These are phyloP conservation scores for Astrocystis sublimbata DNA, from an alignment of 495 filamentous ascomycete species.

Conservation along the genomic window DNA sequence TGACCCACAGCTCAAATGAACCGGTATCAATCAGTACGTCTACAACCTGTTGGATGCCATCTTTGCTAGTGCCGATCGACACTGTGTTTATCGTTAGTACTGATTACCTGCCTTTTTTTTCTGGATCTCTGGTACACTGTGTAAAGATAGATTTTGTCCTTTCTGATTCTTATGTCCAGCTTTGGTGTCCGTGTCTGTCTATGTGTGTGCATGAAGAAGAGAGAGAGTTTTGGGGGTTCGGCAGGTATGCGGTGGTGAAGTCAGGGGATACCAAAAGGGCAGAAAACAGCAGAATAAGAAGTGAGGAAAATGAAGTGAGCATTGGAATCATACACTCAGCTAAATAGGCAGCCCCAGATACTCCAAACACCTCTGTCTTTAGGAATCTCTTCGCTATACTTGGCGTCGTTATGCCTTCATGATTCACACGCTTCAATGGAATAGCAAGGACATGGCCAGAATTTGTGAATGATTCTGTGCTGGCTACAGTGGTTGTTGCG, in stretches of 20 bases:
- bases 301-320: background rate
- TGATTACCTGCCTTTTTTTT: background rate
- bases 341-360: slow-evolving; percentile 33
- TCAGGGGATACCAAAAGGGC: background rate
- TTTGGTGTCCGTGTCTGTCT: no score
- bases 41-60: slow-evolving; percentile 32
- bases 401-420: slow-evolving; percentile 26
- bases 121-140: background rate
- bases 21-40: slow-evolving; percentile 49
- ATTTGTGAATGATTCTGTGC: slow-evolving; percentile 12
- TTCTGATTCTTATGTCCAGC: background rate
- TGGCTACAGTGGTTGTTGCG: background rate
- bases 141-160: no score
- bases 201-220: no score
- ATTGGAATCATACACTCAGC: slow-evolving; percentile 27
- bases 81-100: slow-evolving; percentile 17
- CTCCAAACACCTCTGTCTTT: slow-evolving; percentile 26
- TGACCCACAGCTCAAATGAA: slow-evolving; percentile 49
- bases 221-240: no score
- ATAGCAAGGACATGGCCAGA: slow-evolving; percentile 22
- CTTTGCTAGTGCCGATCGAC: slow-evolving; percentile 24
- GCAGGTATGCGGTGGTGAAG: background rate
- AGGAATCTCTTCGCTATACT: slow-evolving; percentile 29
- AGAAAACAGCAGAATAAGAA: background rate
- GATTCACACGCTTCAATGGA: slow-evolving; percentile 24